Evolutionary conservation across 768 basidiomycete genomes (phyloP), one percentile per base, ranked within the genome.

Genomic region (Russula vinacea): DNA sequence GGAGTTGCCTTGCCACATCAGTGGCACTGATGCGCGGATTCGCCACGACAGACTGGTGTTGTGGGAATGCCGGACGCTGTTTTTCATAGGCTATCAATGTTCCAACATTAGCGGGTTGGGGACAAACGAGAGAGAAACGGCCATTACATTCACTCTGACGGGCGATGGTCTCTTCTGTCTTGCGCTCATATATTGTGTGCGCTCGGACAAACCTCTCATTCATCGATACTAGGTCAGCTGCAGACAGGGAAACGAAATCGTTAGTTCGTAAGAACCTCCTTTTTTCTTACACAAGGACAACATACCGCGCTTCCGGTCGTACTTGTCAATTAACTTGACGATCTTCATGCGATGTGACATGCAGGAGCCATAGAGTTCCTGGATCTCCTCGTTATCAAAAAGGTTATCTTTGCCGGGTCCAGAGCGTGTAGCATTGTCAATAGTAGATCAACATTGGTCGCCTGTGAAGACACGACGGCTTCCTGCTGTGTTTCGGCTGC

Each of bases 321-420:
- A 98, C 78, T 94, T 97, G 73, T 97, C 94, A 67, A 98, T 97
- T 58, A 98, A 76, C 71, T 94, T 94, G 66, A 97, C 94, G 67
- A 98, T 96, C 80, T 94, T 95, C 9, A 94, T 94, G 51, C 95
- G 82, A 45, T 97, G 76, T 3, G 87, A 82, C 87, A 98, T 94
- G 70, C 89, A 88, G 26, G 87, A 85, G 49, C 94, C 84, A 75
- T 98, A 98, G 56, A 98, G 74, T 74, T 97, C 94, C 88, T 95
- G 76, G 5, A 69, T 69, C 51, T 69, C 68, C 33, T 69, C 68
- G 35, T 69, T 64, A 26, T 69, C 68, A 13, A 66, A 66, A 29
- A 67, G 45, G 39, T 14, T 64, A 59, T 69, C 58, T 69, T 58
- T 29, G 47, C 51, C 32, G 57, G 59, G 44, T 59, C 37, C 49